Conservation (phyloP, 768 basidiomycete genomes). For the Heimioporus sp. region DNA sequence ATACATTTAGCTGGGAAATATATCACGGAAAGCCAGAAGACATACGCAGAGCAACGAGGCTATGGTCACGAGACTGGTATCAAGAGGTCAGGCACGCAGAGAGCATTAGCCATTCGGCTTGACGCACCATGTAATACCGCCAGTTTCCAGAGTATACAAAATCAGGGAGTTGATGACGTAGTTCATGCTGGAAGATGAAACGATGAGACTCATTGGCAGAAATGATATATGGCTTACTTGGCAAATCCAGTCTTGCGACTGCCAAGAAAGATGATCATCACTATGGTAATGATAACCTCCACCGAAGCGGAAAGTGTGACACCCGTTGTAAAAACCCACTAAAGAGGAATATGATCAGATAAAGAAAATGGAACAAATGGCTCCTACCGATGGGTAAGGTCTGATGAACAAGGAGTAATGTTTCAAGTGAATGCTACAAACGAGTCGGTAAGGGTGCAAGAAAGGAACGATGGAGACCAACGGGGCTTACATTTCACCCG, state of each 20-base stretch:
- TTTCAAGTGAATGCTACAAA: slow-evolving; percentile 23
- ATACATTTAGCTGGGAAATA: not conserved
- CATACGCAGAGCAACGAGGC: slow-evolving; percentile 34
- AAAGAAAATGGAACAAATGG: not conserved
- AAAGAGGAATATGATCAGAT: not conserved
- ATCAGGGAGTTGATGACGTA: slow-evolving; percentile 49
- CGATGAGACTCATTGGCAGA: not conserved
- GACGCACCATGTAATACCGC: slow-evolving; percentile 43
- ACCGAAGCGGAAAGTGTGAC: slow-evolving; percentile 34
- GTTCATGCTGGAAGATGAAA: slow-evolving; percentile 37
- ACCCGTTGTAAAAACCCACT: slow-evolving; percentile 33
- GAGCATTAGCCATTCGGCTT: too few relatives aligned
- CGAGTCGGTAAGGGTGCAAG: not conserved
- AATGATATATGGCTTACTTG: slow-evolving; percentile 9
- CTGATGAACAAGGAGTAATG: slow-evolving; percentile 30
- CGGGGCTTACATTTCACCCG: slow-evolving; percentile 28
- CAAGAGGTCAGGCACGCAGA: not conserved
- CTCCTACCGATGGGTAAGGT: slow-evolving; percentile 28
- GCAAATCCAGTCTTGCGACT: slow-evolving; percentile 32
- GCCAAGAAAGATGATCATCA: slow-evolving; percentile 32
- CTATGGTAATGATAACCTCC: slow-evolving; percentile 30
- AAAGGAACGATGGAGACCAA: accelerated
- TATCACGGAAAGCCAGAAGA: not conserved
- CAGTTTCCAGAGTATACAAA: slow-evolving; percentile 53
- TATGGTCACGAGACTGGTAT: slow-evolving; percentile 28